phyloP scores from a whole-genome alignment of 345 rosid genomes.

The Chamaenerion angustifolium region DNA sequence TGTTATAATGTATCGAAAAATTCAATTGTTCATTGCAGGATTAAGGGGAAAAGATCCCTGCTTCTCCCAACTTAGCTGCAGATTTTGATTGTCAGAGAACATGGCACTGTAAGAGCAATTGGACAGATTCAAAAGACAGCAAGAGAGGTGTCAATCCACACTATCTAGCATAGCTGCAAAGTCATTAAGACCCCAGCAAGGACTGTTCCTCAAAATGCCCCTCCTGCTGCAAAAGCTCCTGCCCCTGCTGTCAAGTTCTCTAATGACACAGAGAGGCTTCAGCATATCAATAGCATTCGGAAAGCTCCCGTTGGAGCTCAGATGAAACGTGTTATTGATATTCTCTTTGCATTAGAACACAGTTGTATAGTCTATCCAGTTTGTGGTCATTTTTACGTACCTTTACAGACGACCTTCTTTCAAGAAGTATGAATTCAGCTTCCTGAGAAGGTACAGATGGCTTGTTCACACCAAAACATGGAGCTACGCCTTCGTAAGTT shows the following conservation, averaged over 20 bases:
- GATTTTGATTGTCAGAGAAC: neutral
- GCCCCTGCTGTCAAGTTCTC: constrained; percentile 52
- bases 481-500: constrained; percentile 69
- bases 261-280: constrained; percentile 61
- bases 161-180: constrained; percentile 47
- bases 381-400: constrained; percentile 15
- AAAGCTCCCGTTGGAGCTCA: constrained; percentile 78
- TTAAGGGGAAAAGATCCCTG: too few species aligned
- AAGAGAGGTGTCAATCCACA: constrained; percentile 56
- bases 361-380: neutral
- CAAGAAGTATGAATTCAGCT: constrained; percentile 51
- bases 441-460: constrained; percentile 83
- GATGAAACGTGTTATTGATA: constrained; percentile 80
- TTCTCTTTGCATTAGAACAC: constrained; percentile 14
- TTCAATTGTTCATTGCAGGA: too few species aligned
- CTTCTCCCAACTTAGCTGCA: too few species aligned
- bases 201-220: constrained; percentile 12
- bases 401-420: constrained; percentile 54
- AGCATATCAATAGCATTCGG: constrained; percentile 40
- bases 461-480: constrained; percentile 27
- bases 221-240: constrained; percentile 29
- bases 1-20: too few species aligned
- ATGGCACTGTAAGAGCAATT: constrained; percentile 60
- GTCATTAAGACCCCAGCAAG: constrained; percentile 20
- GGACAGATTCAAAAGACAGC: constrained; percentile 59